These are phyloP conservation scores for Apocynum venetum DNA, from an alignment of 257 asterid genomes.

Conservation along the genomic window DNA sequence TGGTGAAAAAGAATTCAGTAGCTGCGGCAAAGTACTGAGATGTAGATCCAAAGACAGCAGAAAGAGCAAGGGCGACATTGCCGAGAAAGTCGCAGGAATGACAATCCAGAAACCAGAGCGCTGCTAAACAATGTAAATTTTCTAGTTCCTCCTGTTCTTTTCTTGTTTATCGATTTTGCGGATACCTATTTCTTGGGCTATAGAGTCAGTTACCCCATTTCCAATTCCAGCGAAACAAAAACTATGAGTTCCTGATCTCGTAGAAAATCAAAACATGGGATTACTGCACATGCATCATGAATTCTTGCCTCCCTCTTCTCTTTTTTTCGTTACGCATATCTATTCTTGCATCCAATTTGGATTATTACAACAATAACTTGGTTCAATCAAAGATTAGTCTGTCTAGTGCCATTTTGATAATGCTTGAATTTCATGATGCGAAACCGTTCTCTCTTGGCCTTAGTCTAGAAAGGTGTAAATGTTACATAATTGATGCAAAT, in stretches of 20 bases:
- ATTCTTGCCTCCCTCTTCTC: background rate
- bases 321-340: background rate
- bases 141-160: background rate
- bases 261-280: background rate
- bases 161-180: too few species aligned
- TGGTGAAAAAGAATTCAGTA: conserved; percentile 14
- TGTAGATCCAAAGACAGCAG: conserved; percentile 1
- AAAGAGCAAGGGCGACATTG: conserved; percentile 17
- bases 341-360: background rate
- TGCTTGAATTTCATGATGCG: too few species aligned
- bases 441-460: too few species aligned
- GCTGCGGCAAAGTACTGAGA: conserved; percentile 17
- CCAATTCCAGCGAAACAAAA: background rate
- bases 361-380: background rate
- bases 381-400: too few species aligned
- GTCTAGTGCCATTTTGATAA: too few species aligned
- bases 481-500: background rate
- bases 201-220: too few species aligned
- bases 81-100: conserved; percentile 40
- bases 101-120: conserved; percentile 32
- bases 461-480: too few species aligned
- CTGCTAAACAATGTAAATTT: conserved; percentile 34
- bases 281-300: background rate
- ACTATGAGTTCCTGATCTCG: background rate
- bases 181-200: background rate